Conservation (phyloP, 108 stramenopile genomes). For the Conticribra weissflogii region DNA sequence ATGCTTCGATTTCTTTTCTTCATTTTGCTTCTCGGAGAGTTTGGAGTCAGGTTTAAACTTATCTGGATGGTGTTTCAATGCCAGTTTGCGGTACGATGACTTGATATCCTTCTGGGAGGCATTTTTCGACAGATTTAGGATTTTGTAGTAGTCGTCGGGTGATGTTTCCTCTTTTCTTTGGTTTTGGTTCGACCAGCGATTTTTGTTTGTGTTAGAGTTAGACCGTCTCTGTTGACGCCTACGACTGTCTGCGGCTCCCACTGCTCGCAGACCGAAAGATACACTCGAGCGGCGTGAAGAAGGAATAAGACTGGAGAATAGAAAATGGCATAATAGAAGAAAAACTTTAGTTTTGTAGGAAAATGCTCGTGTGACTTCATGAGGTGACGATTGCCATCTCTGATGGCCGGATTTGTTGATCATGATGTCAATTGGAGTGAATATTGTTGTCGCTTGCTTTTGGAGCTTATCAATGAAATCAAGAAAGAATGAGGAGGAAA, state of each 20-base stretch:
- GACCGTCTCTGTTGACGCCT: not conserved
- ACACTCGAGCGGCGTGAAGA: not conserved
- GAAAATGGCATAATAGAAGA: not conserved
- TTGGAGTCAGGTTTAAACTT: conserved; percentile 53
- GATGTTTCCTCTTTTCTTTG: not conserved
- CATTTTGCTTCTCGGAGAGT: conserved; percentile 45
- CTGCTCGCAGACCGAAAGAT: not conserved
- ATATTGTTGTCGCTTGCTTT: too few species aligned
- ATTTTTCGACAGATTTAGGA: not conserved
- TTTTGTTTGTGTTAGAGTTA: not conserved
- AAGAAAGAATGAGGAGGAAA: too few species aligned
- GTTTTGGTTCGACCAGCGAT: not conserved
- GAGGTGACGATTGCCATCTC: too few species aligned
- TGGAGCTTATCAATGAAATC: too few species aligned
- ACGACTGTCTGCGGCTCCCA: not conserved
- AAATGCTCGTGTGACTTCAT: too few species aligned
- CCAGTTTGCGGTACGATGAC: not conserved
- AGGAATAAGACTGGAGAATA: not conserved
- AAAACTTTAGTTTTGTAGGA: not conserved
- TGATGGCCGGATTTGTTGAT: too few species aligned
- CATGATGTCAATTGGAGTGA: too few species aligned
- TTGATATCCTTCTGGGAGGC: not conserved
- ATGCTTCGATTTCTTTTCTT: conserved; percentile 53
- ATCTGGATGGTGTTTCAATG: conserved; percentile 51
- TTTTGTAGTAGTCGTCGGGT: not conserved